Conservation (phyloP, 2,329 filamentous ascomycete genomes). For the Ophiostoma sp. region DNA sequence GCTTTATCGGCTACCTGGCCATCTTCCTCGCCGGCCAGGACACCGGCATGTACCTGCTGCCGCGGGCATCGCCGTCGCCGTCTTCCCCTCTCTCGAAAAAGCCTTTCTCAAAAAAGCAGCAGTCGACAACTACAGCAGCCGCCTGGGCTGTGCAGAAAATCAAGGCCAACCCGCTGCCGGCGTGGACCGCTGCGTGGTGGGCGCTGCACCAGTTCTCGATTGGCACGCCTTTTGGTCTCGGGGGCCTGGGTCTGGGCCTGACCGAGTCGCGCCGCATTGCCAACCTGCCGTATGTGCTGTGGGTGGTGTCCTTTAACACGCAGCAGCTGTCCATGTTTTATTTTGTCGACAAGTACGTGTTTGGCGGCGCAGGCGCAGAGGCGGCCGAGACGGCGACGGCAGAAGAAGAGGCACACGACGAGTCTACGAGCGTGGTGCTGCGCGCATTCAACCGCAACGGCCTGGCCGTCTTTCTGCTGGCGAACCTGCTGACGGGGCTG, state of each 20-base stretch:
- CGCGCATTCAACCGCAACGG: conserved; percentile 85
- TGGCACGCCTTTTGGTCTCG: conserved; percentile 32
- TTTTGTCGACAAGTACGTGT: conserved; percentile 69
- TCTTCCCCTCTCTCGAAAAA: conserved; percentile 29
- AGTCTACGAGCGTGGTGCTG: conserved; percentile 75
- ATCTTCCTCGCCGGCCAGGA: conserved; percentile 91
- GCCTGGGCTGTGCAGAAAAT: background rate
- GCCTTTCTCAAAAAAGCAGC: too few relatives aligned
- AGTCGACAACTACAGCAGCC: background rate
- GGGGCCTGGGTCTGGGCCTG: conserved; percentile 57
- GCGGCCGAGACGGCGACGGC: conserved; percentile 55
- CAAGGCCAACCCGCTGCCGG: conserved; percentile 48
- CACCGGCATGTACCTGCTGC: conserved; percentile 73
- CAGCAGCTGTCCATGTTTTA: conserved; percentile 76
- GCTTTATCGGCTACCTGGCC: conserved; percentile 85
- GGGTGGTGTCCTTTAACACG: conserved; percentile 88
- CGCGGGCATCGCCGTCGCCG: conserved; percentile 32
- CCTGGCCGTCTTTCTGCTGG: conserved; percentile 74
- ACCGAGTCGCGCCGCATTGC: conserved; percentile 82
- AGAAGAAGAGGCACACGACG: conserved; percentile 57
- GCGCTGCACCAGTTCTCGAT: conserved; percentile 65
- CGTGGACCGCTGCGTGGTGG: conserved; percentile 64
- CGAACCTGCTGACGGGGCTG: conserved; percentile 82
- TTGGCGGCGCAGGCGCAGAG: conserved; percentile 46
- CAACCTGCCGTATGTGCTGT: conserved; percentile 88